Percentiles rank a stretch among this genome's conserved stretches.
These are phyloP conservation scores for Termitomyces sp. DNA, from an alignment of 768 basidiomycete species.

Conservation along the genomic window DNA sequence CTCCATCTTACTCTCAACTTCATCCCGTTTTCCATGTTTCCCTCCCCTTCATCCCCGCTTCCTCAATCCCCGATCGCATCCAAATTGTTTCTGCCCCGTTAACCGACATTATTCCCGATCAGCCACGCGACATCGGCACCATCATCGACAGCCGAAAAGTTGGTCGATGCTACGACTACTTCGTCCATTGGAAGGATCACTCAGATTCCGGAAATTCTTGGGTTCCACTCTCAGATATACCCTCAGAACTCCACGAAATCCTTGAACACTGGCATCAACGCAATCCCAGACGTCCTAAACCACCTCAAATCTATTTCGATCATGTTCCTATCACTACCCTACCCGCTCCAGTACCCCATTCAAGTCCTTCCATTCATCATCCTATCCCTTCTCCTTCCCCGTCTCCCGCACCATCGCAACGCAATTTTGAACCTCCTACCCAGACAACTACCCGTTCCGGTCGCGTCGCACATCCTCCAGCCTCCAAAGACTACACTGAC, in stretches of 20 bases:
- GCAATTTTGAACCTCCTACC: conserved; percentile 17
- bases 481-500: too few relatives aligned
- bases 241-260: conserved; percentile 4
- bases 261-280: background rate
- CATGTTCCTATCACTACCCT: background rate
- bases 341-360: background rate
- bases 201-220: conserved; percentile 13
- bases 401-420: conserved; percentile 4
- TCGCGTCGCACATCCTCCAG: conserved; percentile 11
- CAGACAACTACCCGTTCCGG: conserved; percentile 19
- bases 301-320: conserved; percentile 2
- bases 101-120: background rate
- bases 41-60: background rate
- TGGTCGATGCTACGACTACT: background rate
- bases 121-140: background rate
- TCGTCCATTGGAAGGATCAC: conserved; percentile 1
- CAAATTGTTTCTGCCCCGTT: background rate
- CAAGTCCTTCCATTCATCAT: background rate
- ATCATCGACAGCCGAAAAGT: conserved; percentile 5
- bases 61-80: background rate
- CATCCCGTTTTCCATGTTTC: conserved; percentile 3
- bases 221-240: conserved; percentile 6
- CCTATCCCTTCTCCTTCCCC: conserved; percentile 9
- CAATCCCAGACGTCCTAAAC: background rate
- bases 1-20: background rate